These are phyloP conservation scores for Backusella sp. DNA, from an alignment of 192 early-diverging fungal species.

Conservation along the genomic window DNA sequence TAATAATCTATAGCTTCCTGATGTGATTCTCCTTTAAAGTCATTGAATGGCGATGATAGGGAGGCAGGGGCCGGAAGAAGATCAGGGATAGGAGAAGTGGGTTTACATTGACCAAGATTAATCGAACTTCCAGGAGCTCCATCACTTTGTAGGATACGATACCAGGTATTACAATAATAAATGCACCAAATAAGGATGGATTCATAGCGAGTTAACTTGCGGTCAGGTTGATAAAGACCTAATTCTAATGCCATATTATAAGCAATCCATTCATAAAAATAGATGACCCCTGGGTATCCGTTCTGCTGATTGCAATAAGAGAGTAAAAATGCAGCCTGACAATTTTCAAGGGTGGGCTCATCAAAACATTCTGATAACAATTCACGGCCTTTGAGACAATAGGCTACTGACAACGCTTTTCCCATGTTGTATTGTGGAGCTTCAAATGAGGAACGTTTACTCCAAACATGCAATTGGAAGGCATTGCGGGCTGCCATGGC, in stretches of 20 bases:
- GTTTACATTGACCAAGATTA: constrained; percentile 8
- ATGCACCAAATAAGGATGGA: constrained; percentile 33
- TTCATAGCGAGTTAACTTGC: constrained; percentile 23
- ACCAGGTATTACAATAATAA: constrained; percentile 38
- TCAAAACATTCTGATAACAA: constrained; percentile 38
- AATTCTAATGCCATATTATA: constrained; percentile 36
- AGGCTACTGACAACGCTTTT: constrained; percentile 34
- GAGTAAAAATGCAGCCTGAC: constrained; percentile 34
- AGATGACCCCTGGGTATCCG: constrained; percentile 29
- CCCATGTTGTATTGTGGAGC: constrained; percentile 38
- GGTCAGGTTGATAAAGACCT: constrained; percentile 26
- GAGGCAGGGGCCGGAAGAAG: constrained; percentile 5
- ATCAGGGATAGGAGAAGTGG: constrained; percentile 10
- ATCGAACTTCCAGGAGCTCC: not conserved
- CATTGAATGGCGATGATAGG: not conserved
- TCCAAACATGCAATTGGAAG: constrained; percentile 40
- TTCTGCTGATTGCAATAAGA: constrained; percentile 40
- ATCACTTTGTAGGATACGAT: constrained; percentile 24
- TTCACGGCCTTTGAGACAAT: constrained; percentile 30
- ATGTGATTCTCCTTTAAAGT: not conserved
- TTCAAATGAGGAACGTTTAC: constrained; percentile 20
- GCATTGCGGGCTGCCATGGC: constrained; percentile 40
- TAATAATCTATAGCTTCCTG: constrained; percentile 16
- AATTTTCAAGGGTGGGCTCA: constrained; percentile 31
- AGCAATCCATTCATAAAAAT: constrained; percentile 42